Percentiles rank a stretch among this genome's conserved stretches.
These are phyloP conservation scores for Piloderma croceum DNA, from an alignment of 768 basidiomycete species.

Conservation along the genomic window DNA sequence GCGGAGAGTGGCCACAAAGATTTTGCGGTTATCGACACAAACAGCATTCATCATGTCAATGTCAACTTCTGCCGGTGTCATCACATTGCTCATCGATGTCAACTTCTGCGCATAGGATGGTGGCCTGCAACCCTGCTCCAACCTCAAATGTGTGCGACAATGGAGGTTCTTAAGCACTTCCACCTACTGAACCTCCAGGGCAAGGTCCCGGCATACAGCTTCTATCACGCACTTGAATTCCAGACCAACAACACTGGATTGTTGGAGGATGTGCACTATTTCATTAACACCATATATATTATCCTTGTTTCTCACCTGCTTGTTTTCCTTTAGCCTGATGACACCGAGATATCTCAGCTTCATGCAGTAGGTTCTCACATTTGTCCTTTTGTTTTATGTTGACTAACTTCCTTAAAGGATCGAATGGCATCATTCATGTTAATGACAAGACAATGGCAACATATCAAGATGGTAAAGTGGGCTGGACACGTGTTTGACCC, in stretches of 20 bases:
- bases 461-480: constrained; percentile 6
- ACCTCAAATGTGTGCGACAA: constrained; percentile 16
- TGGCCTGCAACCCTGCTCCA: constrained; percentile 16
- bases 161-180: constrained; percentile 9
- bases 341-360: too few species aligned
- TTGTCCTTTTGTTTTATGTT: too few species aligned
- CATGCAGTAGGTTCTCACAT: too few species aligned
- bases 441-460: background rate
- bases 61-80: constrained; percentile 24
- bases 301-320: too few species aligned
- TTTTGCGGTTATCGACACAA: constrained; percentile 20
- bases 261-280: too few species aligned
- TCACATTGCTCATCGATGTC: constrained; percentile 9
- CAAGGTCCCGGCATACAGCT: constrained; percentile 2
- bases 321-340: too few species aligned
- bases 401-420: too few species aligned
- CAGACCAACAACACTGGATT: too few species aligned
- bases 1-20: constrained; percentile 3
- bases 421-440: background rate
- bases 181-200: constrained; percentile 3
- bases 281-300: too few species aligned
- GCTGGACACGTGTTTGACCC: background rate
- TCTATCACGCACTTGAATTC: constrained; percentile 2
- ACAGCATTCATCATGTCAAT: constrained; percentile 20
- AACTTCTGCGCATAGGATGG: constrained; percentile 16